Percentiles rank a stretch among this genome's conserved stretches.
phyloP scores from a whole-genome alignment of 768 basidiomycete species.

The Rhodotorula kratochvilovae region DNA sequence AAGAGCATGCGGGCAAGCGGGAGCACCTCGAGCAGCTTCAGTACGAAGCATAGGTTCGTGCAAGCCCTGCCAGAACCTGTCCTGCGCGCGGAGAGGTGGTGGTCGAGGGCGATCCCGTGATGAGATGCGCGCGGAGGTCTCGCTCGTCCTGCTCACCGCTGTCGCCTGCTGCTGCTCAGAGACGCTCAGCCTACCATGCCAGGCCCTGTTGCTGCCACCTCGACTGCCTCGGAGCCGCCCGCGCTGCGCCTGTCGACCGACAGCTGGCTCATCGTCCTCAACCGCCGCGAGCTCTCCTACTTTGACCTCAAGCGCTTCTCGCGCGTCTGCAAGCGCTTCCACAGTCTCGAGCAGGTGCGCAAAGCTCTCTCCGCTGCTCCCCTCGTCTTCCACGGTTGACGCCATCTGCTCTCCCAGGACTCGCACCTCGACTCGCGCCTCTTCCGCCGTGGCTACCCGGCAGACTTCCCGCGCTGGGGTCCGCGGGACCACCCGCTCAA shows the following conservation, averaged over 20 bases:
- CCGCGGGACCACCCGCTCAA: background rate
- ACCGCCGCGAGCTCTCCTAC: background rate
- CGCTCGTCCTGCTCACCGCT: background rate
- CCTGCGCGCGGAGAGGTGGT: too few relatives aligned
- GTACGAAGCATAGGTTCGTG: too few relatives aligned
- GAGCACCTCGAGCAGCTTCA: too few relatives aligned
- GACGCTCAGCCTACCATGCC: background rate
- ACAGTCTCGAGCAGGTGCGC: constrained; percentile 2
- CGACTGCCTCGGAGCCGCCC: background rate
- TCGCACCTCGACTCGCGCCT: background rate
- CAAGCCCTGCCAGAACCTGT: too few relatives aligned
- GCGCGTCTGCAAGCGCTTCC: constrained; percentile 11
- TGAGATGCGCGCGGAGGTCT: too few relatives aligned
- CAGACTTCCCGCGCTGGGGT: background rate
- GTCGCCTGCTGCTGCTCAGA: background rate
- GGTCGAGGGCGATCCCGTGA: too few relatives aligned
- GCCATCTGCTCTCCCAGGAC: background rate
- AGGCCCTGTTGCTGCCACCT: background rate
- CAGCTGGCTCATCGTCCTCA: background rate
- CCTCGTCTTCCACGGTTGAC: background rate
- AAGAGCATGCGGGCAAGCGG: too few relatives aligned
- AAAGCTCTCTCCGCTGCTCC: background rate
- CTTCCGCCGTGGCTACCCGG: background rate
- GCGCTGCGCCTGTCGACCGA: background rate
- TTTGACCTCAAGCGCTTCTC: constrained; percentile 12